phyloP scores from a whole-genome alignment of 768 basidiomycete species.

The Boletus sp. region DNA sequence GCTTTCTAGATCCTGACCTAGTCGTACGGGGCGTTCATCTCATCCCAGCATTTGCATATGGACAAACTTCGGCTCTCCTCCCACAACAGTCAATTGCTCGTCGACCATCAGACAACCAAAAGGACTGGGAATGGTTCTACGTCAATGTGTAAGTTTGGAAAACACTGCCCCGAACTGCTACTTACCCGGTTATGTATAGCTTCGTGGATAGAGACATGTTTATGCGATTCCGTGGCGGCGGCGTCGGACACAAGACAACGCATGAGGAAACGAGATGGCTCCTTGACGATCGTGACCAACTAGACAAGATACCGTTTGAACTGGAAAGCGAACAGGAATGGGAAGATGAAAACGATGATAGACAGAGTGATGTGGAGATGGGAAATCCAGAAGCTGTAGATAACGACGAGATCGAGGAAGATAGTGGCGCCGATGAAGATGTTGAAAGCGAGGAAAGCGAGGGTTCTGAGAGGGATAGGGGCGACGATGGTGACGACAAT shows the following conservation, averaged over 20 bases:
- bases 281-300: background rate
- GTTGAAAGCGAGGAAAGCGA: too few relatives aligned
- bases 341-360: background rate
- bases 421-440: too few relatives aligned
- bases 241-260: background rate
- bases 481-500: background rate
- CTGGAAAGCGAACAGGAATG: background rate
- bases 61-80: background rate
- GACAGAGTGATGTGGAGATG: too few relatives aligned
- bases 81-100: background rate
- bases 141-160: background rate
- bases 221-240: too few relatives aligned
- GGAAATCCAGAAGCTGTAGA: too few relatives aligned
- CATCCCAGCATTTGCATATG: background rate
- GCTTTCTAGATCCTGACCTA: background rate
- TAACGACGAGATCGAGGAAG: too few relatives aligned
- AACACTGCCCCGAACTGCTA: too few relatives aligned
- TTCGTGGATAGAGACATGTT: conserved; percentile 2
- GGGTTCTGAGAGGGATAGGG: too few relatives aligned
- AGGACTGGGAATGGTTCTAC: conserved; percentile 5
- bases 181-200: background rate
- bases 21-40: background rate
- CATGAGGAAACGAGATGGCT: background rate
- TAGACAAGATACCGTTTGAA: background rate
- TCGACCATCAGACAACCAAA: background rate